A percentile compares a stretch with the other conserved stretches of the same genome.
Conservation (phyloP, 2,329 filamentous ascomycete genomes). For the Thielaviopsis cerberus region DNA sequence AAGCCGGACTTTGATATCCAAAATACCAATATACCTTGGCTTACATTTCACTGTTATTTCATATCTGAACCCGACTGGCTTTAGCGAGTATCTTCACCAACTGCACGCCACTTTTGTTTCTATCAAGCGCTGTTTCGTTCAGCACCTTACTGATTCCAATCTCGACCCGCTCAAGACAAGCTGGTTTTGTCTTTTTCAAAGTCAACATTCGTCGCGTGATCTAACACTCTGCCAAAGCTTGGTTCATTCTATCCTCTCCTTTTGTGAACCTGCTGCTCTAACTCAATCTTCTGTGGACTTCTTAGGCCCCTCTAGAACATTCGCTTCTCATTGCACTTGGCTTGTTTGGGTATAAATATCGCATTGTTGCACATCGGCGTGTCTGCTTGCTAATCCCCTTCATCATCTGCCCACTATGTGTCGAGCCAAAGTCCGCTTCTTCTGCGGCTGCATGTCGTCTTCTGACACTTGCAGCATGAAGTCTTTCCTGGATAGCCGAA, state of each 20-base stretch:
- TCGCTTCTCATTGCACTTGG: background rate
- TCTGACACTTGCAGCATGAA: background rate
- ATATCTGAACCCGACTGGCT: background rate
- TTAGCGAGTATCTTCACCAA: background rate
- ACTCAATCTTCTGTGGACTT: background rate
- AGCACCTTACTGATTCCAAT: too few relatives aligned
- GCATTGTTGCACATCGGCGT: background rate
- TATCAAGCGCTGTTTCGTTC: too few relatives aligned
- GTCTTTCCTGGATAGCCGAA: background rate
- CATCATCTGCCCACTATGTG: background rate
- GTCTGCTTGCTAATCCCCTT: background rate
- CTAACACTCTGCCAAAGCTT: background rate
- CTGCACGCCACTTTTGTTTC: too few relatives aligned
- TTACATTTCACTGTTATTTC: background rate
- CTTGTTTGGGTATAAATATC: background rate
- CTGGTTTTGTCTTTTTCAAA: background rate
- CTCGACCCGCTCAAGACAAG: background rate
- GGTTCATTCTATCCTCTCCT: background rate
- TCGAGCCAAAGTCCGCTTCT: background rate
- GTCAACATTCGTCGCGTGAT: background rate
- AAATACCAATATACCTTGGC: too few relatives aligned
- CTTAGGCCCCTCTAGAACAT: background rate
- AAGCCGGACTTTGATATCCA: background rate
- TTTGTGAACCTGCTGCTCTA: background rate
- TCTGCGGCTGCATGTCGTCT: background rate